These are phyloP conservation scores for Ampelomyces quisqualis DNA, from an alignment of 2,329 filamentous ascomycete species.

Conservation along the genomic window DNA sequence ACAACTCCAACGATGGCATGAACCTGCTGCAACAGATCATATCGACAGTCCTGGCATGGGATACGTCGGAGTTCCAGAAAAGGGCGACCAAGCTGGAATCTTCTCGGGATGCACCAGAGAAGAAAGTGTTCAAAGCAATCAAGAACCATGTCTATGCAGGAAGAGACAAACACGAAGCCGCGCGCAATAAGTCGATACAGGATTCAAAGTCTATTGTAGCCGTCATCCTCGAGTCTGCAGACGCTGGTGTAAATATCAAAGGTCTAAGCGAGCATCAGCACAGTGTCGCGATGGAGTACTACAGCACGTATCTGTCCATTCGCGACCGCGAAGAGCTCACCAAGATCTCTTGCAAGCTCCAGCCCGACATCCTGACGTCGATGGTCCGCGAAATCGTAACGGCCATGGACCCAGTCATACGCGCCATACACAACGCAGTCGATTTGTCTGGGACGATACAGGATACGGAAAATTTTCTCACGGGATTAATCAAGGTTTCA, in stretches of 20 bases:
- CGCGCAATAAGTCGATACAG: constrained; percentile 58
- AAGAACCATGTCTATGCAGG: constrained; percentile 58
- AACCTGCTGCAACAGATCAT: constrained; percentile 78
- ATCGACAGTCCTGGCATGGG: constrained; percentile 70
- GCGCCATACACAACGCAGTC: constrained; percentile 68
- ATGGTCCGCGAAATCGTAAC: constrained; percentile 64
- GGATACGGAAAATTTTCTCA: constrained; percentile 67
- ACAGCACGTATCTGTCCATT: constrained; percentile 68
- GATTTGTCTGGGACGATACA: constrained; percentile 69
- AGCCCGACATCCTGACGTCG: constrained; percentile 71
- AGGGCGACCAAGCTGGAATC: constrained; percentile 65
- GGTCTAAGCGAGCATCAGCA: constrained; percentile 63
- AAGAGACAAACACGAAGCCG: constrained; percentile 59
- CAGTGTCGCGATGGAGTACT: constrained; percentile 65
- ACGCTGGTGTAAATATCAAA: constrained; percentile 47
- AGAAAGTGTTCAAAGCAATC: constrained; percentile 63
- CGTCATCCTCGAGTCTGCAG: constrained; percentile 60
- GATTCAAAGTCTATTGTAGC: constrained; percentile 63
- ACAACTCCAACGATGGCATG: constrained; percentile 73
- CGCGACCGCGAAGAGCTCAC: constrained; percentile 73
- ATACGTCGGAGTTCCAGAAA: constrained; percentile 69
- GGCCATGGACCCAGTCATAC: constrained; percentile 74
- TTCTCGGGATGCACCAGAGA: constrained; percentile 58
- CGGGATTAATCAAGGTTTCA: constrained; percentile 65
- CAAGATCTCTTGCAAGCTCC: constrained; percentile 64